Evolutionary conservation across 2,329 filamentous ascomycete genomes (phyloP), one percentile per base, ranked within the genome.

Genomic region (Neofusicoccum kwambonambiense): DNA sequence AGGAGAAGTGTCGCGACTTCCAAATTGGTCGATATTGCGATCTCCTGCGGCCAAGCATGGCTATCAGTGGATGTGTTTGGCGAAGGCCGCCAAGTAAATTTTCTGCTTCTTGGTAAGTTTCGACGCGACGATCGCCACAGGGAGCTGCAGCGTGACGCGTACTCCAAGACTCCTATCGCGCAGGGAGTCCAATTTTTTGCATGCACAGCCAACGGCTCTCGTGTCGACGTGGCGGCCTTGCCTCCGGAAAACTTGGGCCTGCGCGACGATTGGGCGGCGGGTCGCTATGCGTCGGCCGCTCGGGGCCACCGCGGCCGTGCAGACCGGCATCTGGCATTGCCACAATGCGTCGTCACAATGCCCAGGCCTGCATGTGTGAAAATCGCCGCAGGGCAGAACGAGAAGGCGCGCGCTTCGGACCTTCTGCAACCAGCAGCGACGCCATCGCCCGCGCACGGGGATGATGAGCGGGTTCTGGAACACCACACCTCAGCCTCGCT

Each of bases 51-150:
- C 56, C 56, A 60, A 60, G 56, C 56, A 13, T 15, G 44, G 31
- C 17, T 60, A 37, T 60, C 56, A 22, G 52, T 44, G 34, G 52
- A 8, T 3, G 54, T 34, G 42, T 60, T 60, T 60, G 56, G 56
- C 56, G 56, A 60, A 60, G 56, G 31, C 52, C 31, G 56, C 56
- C 56, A 60, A 60, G 56, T 34, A 6, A 31, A 34, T 31, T 39
- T 19, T 60, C 42, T 49, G 42, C 56, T 60, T 60, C 56, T 49
- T 60, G 56, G 42, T 47, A 45, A 35, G 56, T 60, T 60, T 60
- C 56, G 41, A 27, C 37, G 34, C 56, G 41, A 58, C 41, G 56
- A 60, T 60, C 56, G 56, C 11, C 56, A 17, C 56, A 60, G 56
- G 56, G 56, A 35, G 50, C n/a, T 37, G 50, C 50, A 17, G 50